These are phyloP conservation scores for Candida ulmi DNA, from an alignment of 805 yeast species.

Conservation along the genomic window DNA sequence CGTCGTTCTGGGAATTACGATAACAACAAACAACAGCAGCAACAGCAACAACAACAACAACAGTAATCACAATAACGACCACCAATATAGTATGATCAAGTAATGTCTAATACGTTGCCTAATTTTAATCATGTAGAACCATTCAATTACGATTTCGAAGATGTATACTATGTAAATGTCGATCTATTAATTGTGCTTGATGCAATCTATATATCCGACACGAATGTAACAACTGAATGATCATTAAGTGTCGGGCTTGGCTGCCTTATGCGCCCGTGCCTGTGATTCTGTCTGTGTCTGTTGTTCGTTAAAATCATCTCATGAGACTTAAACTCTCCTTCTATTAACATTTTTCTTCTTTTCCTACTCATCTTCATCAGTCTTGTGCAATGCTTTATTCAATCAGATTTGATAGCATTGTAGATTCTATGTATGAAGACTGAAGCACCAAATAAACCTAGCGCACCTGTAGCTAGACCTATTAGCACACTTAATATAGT, in stretches of 20 bases:
- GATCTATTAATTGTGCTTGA: too few species aligned
- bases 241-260: too few species aligned
- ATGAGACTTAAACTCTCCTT: too few species aligned
- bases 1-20: conserved; percentile 3
- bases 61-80: conserved; percentile 1
- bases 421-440: conserved; percentile 60
- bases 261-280: too few species aligned
- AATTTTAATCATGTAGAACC: too few species aligned
- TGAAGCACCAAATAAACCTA: conserved; percentile 64
- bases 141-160: too few species aligned
- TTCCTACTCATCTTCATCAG: not conserved
- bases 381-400: conserved; percentile 4
- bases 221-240: too few species aligned
- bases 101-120: too few species aligned
- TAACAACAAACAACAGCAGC: conserved; percentile 4
- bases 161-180: too few species aligned
- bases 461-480: conserved; percentile 70
- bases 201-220: too few species aligned
- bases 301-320: conserved; percentile 1
- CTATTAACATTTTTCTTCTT: too few species aligned
- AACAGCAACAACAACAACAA: conserved; percentile 5
- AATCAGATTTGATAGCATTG: conserved; percentile 52
- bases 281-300: conserved; percentile 5
- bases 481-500: conserved; percentile 54
- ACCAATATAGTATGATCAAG: too few species aligned